Base-by-base conservation (phyloP, 2,329 filamentous ascomycete species). In the Pseudogymnoascus sp. region DNA sequence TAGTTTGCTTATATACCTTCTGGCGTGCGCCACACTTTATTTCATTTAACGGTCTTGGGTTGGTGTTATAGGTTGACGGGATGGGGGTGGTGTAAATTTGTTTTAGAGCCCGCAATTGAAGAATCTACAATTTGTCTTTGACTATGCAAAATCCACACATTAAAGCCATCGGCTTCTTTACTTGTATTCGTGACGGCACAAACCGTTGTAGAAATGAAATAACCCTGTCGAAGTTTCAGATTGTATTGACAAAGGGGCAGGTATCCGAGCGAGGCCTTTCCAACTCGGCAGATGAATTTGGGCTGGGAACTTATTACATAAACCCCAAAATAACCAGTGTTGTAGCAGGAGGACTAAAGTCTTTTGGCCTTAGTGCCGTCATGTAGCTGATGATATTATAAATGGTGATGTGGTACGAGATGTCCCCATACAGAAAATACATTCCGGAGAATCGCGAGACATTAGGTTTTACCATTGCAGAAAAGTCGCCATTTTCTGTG, bases 1-100 rank as follows among this genome's bases (percentile, higher is more conserved):
- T 36, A 36, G 28, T 56, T 56, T 56, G 50, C 50, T 34, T 56
- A 56, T 56, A 56, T 56, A 56, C 50, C 28, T 56, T 56, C 50
- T 56, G 50, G 50, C 50, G 16, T 56, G 50, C 28, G 50, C 50
- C 50, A 5, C 28, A 56, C 28, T 34, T 34, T 34, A 1, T 56
- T 56, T 56, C 50, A 34, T 56, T 34, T 56, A 56, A 34, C 16
- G 50, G 50, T 56, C 50, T 36, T 56, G 50, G 50, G 50, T 56
- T 56, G 50, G 28, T 14, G 50, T 56, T 56, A 10, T 56, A 14
- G 50, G 50, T 34, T 56, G 50, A 12, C n/a, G 8, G 50, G 11
- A 21, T 56, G 14, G n/a, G 25, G n/a, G 14, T 5, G 50, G 50
- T 18, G 3, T 34, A 34, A 56, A 56, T 56, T 36, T 56, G 28